Evolutionary conservation across 306 rosid genomes (phyloP).

Genomic region (Vicia villosa): DNA sequence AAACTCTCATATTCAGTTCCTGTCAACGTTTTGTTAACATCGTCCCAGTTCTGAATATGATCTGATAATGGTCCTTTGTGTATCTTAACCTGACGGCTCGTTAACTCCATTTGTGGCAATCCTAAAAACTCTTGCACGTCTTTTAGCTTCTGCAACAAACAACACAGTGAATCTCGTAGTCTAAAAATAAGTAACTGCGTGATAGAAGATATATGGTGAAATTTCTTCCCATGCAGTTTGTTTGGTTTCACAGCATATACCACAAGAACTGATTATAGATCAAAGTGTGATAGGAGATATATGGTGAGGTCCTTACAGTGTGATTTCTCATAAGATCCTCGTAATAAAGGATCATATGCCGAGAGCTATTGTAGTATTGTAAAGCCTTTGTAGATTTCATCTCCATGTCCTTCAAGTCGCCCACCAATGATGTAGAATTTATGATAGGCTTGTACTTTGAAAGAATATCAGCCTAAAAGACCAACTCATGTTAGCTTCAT

Average conservation of each 20-base stretch:
- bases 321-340: conserved; percentile 77
- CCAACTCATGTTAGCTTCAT: conserved; percentile 28
- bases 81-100: conserved; percentile 84
- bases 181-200: not conserved
- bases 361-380: conserved; percentile 71
- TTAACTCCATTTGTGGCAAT: conserved; percentile 66
- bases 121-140: conserved; percentile 74
- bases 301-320: conserved; percentile 57
- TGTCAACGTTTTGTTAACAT: conserved; percentile 62
- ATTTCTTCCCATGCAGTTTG: not conserved
- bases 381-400: conserved; percentile 57
- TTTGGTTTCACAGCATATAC: not conserved
- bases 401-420: conserved; percentile 72
- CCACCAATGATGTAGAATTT: conserved; percentile 61
- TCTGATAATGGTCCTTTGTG: conserved; percentile 72
- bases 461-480: conserved; percentile 72
- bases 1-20: conserved; percentile 78
- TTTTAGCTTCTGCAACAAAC: conserved; percentile 65
- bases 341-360: conserved; percentile 74
- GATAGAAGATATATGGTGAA: too few relatives aligned
- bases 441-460: conserved; percentile 79
- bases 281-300: not conserved
- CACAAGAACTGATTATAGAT: not conserved
- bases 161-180: conserved; percentile 1
- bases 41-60: conserved; percentile 84